A percentile compares a stretch with the other conserved stretches of the same genome.
Evolutionary conservation across 768 basidiomycete genomes (phyloP).

Genomic region (Lactifluus volemus): DNA sequence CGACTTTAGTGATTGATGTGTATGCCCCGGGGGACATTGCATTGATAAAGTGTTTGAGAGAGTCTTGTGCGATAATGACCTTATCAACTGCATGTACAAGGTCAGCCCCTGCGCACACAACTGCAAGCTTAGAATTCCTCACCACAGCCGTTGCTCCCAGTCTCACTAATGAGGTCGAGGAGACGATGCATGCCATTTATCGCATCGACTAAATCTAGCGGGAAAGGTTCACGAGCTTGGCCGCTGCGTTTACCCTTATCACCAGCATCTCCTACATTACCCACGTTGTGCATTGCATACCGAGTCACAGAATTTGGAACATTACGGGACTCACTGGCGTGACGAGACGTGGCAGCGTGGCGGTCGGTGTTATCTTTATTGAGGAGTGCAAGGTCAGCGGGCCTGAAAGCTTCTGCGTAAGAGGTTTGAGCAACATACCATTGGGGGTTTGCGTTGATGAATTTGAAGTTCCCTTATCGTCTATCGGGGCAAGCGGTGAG

Average conservation of each 20-base stretch:
- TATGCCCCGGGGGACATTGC: slow-evolving; percentile 43
- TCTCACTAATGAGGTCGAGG: slow-evolving; percentile 44
- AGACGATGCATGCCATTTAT: slow-evolving; percentile 44
- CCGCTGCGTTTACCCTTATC: not conserved
- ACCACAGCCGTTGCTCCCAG: slow-evolving; percentile 45
- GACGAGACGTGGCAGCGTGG: no score
- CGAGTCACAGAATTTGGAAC: not conserved
- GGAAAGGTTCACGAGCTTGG: not conserved
- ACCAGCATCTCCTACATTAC: not conserved
- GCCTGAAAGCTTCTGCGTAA: no score
- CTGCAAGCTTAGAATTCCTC: slow-evolving; percentile 3
- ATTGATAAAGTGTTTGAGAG: slow-evolving; percentile 41
- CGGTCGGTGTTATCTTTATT: not conserved
- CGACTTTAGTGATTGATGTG: slow-evolving; percentile 42
- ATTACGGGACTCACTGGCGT: not conserved
- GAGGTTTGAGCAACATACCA: not conserved
- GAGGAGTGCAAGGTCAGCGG: not conserved
- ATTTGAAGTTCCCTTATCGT: not conserved
- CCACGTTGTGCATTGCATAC: no score
- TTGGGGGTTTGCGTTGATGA: not conserved
- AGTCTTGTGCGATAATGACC: slow-evolving; percentile 47
- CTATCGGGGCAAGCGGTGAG: not conserved
- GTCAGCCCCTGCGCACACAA: not conserved
- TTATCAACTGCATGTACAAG: slow-evolving; percentile 42
- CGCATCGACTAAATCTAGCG: not conserved